Evolutionary conservation across 306 rosid species (phyloP).

Genomic region (Inga laurina): DNA sequence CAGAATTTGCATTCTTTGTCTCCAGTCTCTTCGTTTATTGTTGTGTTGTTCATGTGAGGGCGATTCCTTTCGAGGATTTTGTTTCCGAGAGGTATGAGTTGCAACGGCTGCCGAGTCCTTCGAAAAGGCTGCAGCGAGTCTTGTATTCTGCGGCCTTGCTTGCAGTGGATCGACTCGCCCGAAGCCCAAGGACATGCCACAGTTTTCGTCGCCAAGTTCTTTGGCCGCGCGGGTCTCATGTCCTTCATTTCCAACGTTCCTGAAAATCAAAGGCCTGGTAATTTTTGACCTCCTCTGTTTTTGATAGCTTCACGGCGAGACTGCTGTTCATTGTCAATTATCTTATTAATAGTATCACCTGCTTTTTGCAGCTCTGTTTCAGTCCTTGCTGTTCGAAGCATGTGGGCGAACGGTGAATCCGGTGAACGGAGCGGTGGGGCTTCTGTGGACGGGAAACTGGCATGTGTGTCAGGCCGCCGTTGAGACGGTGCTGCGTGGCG

Average conservation of each 20-base stretch:
- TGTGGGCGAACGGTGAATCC: slow-evolving; percentile 89
- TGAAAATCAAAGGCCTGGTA: slow-evolving; percentile 75
- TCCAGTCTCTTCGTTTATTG: background rate
- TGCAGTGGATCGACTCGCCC: slow-evolving; percentile 87
- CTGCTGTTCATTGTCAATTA: background rate
- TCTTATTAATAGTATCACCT: background rate
- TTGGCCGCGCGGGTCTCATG: slow-evolving; percentile 99
- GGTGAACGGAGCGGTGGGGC: slow-evolving; percentile 83
- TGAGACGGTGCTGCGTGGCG: slow-evolving; percentile 83
- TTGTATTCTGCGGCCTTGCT: slow-evolving; percentile 84
- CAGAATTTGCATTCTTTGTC: slow-evolving; percentile 31
- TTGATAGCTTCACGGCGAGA: background rate
- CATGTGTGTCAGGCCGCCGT: slow-evolving; percentile 89
- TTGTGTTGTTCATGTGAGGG: slow-evolving; percentile 33
- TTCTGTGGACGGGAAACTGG: slow-evolving; percentile 91
- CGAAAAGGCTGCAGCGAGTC: slow-evolving; percentile 97
- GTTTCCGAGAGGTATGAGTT: slow-evolving; percentile 58
- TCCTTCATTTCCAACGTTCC: slow-evolving; percentile 97
- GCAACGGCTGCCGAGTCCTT: slow-evolving; percentile 98
- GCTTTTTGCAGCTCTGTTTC: slow-evolving; percentile 66
- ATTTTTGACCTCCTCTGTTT: background rate
- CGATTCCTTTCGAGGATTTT: background rate
- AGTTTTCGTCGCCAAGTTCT: slow-evolving; percentile 94
- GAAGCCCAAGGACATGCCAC: slow-evolving; percentile 98
- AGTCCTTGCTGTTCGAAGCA: slow-evolving; percentile 80